Percentiles rank a stretch among this genome's conserved stretches.
Conservation (phyloP, 495 filamentous ascomycete genomes). For the Hypoxylon trugodes region DNA sequence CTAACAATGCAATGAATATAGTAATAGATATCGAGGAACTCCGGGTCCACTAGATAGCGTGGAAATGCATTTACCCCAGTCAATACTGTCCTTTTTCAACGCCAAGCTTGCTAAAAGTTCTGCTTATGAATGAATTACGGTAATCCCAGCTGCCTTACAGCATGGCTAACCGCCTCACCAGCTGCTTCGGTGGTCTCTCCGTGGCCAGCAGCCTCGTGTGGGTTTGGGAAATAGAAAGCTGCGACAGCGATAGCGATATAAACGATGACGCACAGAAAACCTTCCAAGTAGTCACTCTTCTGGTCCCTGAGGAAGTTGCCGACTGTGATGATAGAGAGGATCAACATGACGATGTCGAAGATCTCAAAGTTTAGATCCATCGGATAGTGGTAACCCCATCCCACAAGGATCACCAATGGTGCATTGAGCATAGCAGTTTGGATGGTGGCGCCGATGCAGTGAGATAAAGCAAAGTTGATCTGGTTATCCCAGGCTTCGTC, state of each 20-base stretch:
- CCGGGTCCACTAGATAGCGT: conserved; percentile 8
- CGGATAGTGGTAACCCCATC: conserved; percentile 75
- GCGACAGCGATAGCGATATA: conserved; percentile 71
- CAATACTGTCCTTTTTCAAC: conserved; percentile 22
- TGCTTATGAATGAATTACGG: background rate
- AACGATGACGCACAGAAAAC: conserved; percentile 75
- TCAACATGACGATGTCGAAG: conserved; percentile 87
- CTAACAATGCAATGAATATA: background rate
- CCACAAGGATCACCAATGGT: conserved; percentile 82
- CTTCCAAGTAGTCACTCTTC: conserved; percentile 84
- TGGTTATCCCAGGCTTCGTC: conserved; percentile 90
- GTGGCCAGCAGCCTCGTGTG: conserved; percentile 33
- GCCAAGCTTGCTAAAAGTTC: conserved; percentile 22
- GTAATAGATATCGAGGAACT: conserved; percentile 5
- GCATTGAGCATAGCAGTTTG: conserved; percentile 92
- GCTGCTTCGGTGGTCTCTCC: conserved; percentile 3
- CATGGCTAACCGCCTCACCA: conserved; percentile 8
- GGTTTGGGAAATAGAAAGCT: conserved; percentile 69
- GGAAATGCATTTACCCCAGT: conserved; percentile 21
- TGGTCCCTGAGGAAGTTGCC: conserved; percentile 82
- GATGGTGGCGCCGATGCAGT: conserved; percentile 86
- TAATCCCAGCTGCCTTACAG: conserved; percentile 9
- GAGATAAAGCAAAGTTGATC: conserved; percentile 91
- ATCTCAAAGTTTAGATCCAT: conserved; percentile 89
- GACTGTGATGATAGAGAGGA: conserved; percentile 86